phyloP scores from a whole-genome alignment of 306 rosid genomes.

The Nissolia schottii region DNA sequence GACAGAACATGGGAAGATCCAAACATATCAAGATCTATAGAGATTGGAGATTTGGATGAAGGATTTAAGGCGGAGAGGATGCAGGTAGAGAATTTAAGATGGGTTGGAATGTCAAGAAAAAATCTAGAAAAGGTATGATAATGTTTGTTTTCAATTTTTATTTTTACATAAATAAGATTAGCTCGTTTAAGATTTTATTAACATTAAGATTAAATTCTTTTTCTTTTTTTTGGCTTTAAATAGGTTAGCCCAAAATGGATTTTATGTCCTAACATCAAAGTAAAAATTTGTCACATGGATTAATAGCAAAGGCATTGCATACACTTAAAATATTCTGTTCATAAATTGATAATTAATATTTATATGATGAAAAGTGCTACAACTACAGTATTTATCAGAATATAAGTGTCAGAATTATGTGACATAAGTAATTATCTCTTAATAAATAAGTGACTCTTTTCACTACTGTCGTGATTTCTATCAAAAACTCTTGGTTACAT shows the following conservation, averaged over 20 bases:
- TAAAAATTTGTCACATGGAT: not conserved
- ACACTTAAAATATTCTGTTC: not conserved
- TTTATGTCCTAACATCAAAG: not conserved
- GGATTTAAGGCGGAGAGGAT: conserved; percentile 48
- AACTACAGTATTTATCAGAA: too few species aligned
- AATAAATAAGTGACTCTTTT: too few species aligned
- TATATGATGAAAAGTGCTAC: too few species aligned
- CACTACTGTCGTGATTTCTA: too few species aligned
- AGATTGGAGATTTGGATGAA: conserved; percentile 47
- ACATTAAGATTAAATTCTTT: not conserved
- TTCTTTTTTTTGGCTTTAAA: not conserved
- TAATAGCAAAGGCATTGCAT: not conserved
- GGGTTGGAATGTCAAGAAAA: conserved; percentile 79
- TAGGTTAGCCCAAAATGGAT: not conserved
- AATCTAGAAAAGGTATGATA: conserved; percentile 59
- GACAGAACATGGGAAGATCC: conserved; percentile 61
- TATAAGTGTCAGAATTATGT: too few species aligned
- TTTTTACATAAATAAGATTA: not conserved
- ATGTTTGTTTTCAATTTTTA: not conserved
- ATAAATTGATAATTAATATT: not conserved
- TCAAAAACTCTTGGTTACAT: too few species aligned
- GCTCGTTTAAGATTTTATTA: not conserved
- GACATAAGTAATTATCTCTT: too few species aligned
- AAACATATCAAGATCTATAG: conserved; percentile 39
- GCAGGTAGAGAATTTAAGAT: conserved; percentile 77